Conservation (phyloP, 2,329 filamentous ascomycete species). For the Sporothrix inflata region DNA sequence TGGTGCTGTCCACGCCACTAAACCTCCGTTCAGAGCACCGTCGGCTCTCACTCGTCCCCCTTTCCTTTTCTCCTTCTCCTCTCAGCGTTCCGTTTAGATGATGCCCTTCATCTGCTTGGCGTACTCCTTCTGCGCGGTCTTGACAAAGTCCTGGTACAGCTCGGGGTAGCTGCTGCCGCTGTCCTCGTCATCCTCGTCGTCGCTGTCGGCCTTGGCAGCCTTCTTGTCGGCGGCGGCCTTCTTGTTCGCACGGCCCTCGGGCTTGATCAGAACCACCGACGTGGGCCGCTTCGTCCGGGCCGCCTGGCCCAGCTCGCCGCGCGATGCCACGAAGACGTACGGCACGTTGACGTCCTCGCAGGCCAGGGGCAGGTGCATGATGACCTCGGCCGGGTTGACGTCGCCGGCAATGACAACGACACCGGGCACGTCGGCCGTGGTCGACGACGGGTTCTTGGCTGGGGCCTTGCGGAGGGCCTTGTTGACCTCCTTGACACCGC, state of each 20-base stretch:
- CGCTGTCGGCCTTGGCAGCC: slow-evolving; percentile 42
- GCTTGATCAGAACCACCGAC: slow-evolving; percentile 83
- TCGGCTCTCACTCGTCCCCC: neutral
- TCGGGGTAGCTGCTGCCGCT: slow-evolving; percentile 63
- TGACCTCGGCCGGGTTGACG: slow-evolving; percentile 98
- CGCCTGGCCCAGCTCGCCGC: slow-evolving; percentile 90
- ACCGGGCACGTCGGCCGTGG: slow-evolving; percentile 58
- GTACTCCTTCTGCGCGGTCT: slow-evolving; percentile 68
- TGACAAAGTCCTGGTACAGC: slow-evolving; percentile 66
- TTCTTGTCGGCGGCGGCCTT: slow-evolving; percentile 52
- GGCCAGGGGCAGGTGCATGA: slow-evolving; percentile 94
- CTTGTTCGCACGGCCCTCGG: slow-evolving; percentile 51
- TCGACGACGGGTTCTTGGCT: slow-evolving; percentile 64
- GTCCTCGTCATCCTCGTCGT: slow-evolving; percentile 51
- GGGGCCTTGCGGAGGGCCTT: slow-evolving; percentile 95
- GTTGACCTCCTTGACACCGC: slow-evolving; percentile 98
- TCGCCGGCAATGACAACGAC: slow-evolving; percentile 94
- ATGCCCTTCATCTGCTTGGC: slow-evolving; percentile 54
- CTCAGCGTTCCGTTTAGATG: slow-evolving; percentile 30
- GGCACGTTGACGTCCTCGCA: slow-evolving; percentile 98
- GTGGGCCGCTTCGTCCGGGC: slow-evolving; percentile 96
- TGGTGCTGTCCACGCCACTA: too few relatives aligned
- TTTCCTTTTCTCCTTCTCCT: neutral
- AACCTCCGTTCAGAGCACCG: neutral
- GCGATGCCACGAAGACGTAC: slow-evolving; percentile 91